Evolutionary conservation across 768 basidiomycete species (phyloP).

Genomic region (Russula virescens): DNA sequence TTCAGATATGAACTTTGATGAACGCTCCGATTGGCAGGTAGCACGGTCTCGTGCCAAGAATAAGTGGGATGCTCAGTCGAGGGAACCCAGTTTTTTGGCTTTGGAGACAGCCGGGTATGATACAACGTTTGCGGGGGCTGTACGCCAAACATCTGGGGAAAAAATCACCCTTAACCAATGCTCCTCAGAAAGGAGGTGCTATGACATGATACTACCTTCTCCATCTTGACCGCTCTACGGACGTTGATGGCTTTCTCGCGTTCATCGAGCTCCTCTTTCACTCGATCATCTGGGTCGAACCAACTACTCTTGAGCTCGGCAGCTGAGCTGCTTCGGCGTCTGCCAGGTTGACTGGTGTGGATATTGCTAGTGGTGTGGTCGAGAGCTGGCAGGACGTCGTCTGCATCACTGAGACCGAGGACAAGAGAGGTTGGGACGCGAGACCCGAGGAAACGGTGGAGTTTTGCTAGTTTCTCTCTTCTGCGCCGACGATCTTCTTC

Average conservation of each 20-base stretch:
- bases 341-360: constrained; percentile 32
- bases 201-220: constrained; percentile 51
- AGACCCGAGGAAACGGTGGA: constrained; percentile 84
- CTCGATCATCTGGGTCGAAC: constrained; percentile 53
- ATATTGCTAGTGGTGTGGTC: constrained; percentile 20
- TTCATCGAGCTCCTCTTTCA: constrained; percentile 65
- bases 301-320: constrained; percentile 43
- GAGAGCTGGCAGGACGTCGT: constrained; percentile 32
- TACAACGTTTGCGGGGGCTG: constrained; percentile 77
- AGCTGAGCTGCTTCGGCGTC: constrained; percentile 50
- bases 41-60: constrained; percentile 12
- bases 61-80: constrained; percentile 6
- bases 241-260: constrained; percentile 77
- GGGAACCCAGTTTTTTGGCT: constrained; percentile 20
- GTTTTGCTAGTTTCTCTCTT: constrained; percentile 70
- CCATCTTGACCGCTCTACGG: constrained; percentile 79
- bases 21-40: constrained; percentile 34
- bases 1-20: constrained; percentile 47
- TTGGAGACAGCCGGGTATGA: constrained; percentile 52
- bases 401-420: constrained; percentile 40
- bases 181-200: not conserved
- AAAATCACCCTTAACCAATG: not conserved
- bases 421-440: constrained; percentile 68
- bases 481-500: constrained; percentile 64
- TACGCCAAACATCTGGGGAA: constrained; percentile 67